Conservation (phyloP, 805 yeast species). For the Kluyveromyces starmeri region DNA sequence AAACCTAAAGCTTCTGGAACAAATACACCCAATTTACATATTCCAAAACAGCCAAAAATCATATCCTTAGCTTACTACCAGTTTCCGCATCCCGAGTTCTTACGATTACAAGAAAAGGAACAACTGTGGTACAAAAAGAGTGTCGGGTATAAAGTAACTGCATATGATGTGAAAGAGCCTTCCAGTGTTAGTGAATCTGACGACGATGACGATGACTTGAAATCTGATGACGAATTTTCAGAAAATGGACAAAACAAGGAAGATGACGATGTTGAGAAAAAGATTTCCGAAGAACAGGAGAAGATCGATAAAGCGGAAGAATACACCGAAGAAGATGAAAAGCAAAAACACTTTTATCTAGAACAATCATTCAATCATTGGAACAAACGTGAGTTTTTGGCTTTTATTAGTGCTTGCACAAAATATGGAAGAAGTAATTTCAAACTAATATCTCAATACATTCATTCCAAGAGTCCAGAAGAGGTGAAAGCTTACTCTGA, state of each 20-base stretch:
- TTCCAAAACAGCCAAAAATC: constrained; percentile 54
- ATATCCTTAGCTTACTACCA: constrained; percentile 65
- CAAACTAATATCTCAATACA: constrained; percentile 41
- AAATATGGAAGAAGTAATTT: constrained; percentile 51
- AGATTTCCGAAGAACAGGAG: constrained; percentile 38
- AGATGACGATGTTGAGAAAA: constrained; percentile 6
- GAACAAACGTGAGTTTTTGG: constrained; percentile 69
- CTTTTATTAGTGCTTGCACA: constrained; percentile 61
- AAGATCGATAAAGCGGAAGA: constrained; percentile 48
- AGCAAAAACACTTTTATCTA: constrained; percentile 43
- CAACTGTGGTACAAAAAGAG: constrained; percentile 54
- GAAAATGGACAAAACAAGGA: constrained; percentile 9
- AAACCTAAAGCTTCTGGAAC: constrained; percentile 23
- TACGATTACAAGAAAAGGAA: constrained; percentile 51
- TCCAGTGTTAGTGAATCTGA: constrained; percentile 33
- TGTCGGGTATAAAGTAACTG: constrained; percentile 47
- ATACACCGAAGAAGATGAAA: constrained; percentile 54
- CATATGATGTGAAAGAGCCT: constrained; percentile 49
- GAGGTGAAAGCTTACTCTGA: constrained; percentile 53
- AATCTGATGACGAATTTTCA: constrained; percentile 8
- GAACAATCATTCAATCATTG: constrained; percentile 54
- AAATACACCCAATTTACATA: constrained; percentile 33
- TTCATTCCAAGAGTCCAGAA: constrained; percentile 47
- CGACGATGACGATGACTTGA: constrained; percentile 7
- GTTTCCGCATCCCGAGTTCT: constrained; percentile 51